Percentiles rank a stretch among this genome's conserved stretches.
phyloP scores from a whole-genome alignment of 257 asterid genomes.

The Jacaranda mimosifolia region DNA sequence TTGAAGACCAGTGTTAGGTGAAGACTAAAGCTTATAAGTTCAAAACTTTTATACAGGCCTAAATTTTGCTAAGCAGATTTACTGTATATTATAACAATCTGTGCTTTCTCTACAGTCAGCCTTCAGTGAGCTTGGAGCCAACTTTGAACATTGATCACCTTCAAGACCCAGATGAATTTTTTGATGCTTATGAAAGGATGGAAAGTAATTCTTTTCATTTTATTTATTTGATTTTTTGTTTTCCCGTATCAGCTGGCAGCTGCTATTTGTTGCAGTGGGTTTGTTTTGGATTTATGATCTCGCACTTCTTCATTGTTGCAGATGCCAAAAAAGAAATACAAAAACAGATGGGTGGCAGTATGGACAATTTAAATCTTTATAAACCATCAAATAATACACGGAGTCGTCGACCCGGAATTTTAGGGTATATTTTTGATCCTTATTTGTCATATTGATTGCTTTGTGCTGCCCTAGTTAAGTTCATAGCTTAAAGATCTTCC shows the following conservation, averaged over 20 bases:
- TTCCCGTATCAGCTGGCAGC: background rate
- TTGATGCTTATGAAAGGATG: slow-evolving; percentile 65
- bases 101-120: slow-evolving; percentile 62
- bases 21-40: slow-evolving; percentile 17
- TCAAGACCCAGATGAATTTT: slow-evolving; percentile 76
- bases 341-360: slow-evolving; percentile 63
- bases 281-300: slow-evolving; percentile 11
- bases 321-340: slow-evolving; percentile 82
- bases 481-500: slow-evolving; percentile 6
- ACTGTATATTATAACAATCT: slow-evolving; percentile 22
- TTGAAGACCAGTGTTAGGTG: slow-evolving; percentile 68
- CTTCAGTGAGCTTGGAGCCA: slow-evolving; percentile 56
- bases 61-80: slow-evolving; percentile 1
- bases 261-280: slow-evolving; percentile 16
- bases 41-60: background rate
- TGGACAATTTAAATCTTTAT: slow-evolving; percentile 41
- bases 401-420: slow-evolving; percentile 71
- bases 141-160: slow-evolving; percentile 53
- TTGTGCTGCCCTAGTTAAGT: slow-evolving; percentile 26
- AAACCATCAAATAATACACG: slow-evolving; percentile 53
- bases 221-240: slow-evolving; percentile 6
- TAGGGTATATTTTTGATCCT: slow-evolving; percentile 58
- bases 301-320: slow-evolving; percentile 36
- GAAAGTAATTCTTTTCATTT: slow-evolving; percentile 60
- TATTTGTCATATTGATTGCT: slow-evolving; percentile 25